Conservation (phyloP, 2,329 filamentous ascomycete genomes). For the Fusarium luffae region DNA sequence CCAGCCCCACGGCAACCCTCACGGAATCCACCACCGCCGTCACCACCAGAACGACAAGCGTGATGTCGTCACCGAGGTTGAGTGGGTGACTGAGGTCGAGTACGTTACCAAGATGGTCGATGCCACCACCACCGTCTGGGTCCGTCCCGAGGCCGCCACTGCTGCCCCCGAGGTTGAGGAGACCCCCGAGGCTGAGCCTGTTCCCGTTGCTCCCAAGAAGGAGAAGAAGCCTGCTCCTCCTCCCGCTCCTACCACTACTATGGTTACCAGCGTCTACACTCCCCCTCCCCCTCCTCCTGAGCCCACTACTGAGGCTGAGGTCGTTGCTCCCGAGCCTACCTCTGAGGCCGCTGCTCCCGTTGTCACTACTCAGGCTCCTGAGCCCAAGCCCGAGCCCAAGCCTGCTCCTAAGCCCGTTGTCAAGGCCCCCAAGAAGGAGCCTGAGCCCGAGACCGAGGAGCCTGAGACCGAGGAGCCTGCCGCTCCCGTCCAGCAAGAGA, state of each 20-base stretch:
- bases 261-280: constrained; percentile 36
- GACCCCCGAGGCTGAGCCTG: constrained; percentile 27
- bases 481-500: constrained; percentile 28
- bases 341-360: constrained; percentile 33
- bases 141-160: constrained; percentile 51
- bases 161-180: constrained; percentile 34
- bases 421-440: constrained; percentile 11
- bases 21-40: constrained; percentile 54
- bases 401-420: constrained; percentile 10
- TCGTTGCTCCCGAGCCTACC: constrained; percentile 17
- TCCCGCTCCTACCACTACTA: constrained; percentile 37
- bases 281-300: constrained; percentile 38
- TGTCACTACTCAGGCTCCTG: constrained; percentile 36
- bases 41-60: constrained; percentile 52
- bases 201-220: constrained; percentile 30
- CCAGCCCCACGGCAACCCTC: constrained; percentile 55
- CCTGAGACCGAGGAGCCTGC: constrained; percentile 19
- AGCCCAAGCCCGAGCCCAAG: constrained; percentile 18
- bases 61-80: constrained; percentile 59
- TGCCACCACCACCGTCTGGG: constrained; percentile 58
- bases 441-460: constrained; percentile 19
- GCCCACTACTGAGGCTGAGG: constrained; percentile 23
- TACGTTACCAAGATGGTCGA: constrained; percentile 62
- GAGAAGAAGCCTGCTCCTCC: constrained; percentile 36
- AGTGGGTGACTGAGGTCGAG: constrained; percentile 63